Conservation (phyloP, 208 protist species). For the Trichomonas vaginalis region DNA sequence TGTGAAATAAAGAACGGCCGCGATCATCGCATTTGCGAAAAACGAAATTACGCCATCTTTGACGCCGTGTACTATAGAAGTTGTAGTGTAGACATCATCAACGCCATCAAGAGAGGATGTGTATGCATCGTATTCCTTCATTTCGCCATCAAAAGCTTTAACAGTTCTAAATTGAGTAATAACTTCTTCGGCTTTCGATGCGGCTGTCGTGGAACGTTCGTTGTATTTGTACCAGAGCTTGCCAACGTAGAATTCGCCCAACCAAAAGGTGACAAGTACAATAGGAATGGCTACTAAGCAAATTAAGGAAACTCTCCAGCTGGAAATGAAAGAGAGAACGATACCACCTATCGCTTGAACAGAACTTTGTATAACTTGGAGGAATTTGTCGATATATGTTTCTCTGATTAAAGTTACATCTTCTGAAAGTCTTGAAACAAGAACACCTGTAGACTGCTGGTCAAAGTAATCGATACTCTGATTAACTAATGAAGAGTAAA, state of each 20-base stretch:
- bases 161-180: background rate
- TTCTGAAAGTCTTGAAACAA: background rate
- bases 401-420: background rate
- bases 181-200: background rate
- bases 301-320: background rate
- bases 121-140: background rate
- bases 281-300: background rate
- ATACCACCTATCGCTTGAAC: background rate
- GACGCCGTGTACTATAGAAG: background rate
- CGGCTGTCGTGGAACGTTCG: background rate
- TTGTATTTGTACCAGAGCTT: background rate
- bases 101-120: background rate
- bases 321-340: background rate
- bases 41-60: background rate
- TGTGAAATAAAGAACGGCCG: background rate
- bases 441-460: background rate
- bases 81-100: background rate
- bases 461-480: background rate
- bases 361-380: background rate
- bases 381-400: background rate
- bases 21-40: background rate
- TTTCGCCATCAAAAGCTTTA: background rate
- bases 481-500: background rate
- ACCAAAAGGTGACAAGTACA: background rate
- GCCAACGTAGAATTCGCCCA: background rate